Conservation (phyloP, 805 yeast genomes). For the Saccharomycopsis sp. region DNA sequence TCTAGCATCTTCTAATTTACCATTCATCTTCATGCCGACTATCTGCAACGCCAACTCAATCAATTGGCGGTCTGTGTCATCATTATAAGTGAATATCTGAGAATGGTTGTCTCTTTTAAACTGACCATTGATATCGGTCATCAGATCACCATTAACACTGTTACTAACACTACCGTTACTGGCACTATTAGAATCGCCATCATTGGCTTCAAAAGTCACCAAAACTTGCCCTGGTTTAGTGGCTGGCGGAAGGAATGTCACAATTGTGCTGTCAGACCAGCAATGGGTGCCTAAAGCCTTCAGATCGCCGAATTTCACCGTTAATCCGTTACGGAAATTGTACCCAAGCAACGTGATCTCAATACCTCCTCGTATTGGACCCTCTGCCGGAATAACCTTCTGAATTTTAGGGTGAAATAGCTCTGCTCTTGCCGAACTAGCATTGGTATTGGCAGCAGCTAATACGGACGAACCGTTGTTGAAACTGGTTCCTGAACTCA, state of each 20-base stretch:
- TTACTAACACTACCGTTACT: slow-evolving; percentile 29
- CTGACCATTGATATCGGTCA: slow-evolving; percentile 13
- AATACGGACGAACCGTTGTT: not conserved
- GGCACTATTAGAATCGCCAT: slow-evolving; percentile 28
- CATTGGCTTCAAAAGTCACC: slow-evolving; percentile 56
- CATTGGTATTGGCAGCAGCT: not conserved
- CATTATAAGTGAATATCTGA: slow-evolving; percentile 82
- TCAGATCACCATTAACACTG: slow-evolving; percentile 22
- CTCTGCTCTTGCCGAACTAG: not conserved
- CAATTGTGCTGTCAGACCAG: slow-evolving; percentile 93
- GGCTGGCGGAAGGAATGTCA: slow-evolving; percentile 91
- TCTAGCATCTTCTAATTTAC: slow-evolving; percentile 88
- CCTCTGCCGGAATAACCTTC: slow-evolving; percentile 90
- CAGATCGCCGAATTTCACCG: slow-evolving; percentile 81
- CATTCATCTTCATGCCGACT: slow-evolving; percentile 95
- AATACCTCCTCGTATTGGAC: slow-evolving; percentile 93
- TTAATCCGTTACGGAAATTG: slow-evolving; percentile 76
- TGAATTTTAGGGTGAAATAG: slow-evolving; percentile 52
- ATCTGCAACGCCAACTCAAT: slow-evolving; percentile 94
- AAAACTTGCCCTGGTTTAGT: slow-evolving; percentile 83
- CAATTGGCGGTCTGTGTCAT: slow-evolving; percentile 91
- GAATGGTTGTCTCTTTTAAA: slow-evolving; percentile 16
- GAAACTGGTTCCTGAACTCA: no score
- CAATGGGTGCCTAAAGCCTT: slow-evolving; percentile 81
- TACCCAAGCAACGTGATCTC: slow-evolving; percentile 88